Conservation (phyloP, 179 eudicot genomes). For the Vitellaria paradoxa region DNA sequence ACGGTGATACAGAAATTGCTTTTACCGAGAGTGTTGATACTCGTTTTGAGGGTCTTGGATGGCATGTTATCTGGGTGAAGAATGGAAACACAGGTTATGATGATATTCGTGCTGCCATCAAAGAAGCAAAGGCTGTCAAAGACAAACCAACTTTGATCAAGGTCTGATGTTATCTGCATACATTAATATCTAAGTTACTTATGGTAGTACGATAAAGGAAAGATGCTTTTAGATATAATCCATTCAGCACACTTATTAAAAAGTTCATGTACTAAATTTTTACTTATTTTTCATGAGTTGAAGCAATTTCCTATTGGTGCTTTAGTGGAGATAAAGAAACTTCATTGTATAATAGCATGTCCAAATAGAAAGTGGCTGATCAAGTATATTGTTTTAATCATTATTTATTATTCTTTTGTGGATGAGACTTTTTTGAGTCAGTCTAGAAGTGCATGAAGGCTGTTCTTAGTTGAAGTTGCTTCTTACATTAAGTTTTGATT, state of each 20-base stretch:
- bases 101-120: slow-evolving; percentile 97
- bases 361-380: slow-evolving; percentile 1
- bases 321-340: neutral
- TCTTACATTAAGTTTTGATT: neutral
- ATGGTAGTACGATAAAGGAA: neutral
- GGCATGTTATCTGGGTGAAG: slow-evolving; percentile 99
- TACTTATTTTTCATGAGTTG: slow-evolving; percentile 1
- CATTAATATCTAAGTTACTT: neutral
- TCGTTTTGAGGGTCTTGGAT: slow-evolving; percentile 95
- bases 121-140: slow-evolving; percentile 91
- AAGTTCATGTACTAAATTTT: neutral
- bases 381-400: neutral
- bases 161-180: slow-evolving; percentile 34
- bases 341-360: neutral
- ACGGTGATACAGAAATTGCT: slow-evolving; percentile 93
- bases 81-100: slow-evolving; percentile 95
- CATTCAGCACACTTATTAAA: neutral
- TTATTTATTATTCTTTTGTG: neutral
- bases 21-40: slow-evolving; percentile 85
- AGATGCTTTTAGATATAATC: neutral
- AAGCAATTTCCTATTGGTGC: neutral
- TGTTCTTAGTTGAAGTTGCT: slow-evolving; percentile 3
- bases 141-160: slow-evolving; percentile 96
- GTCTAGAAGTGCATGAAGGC: neutral
- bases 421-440: neutral